These are phyloP conservation scores for Candida sp. DNA, from an alignment of 1,139 yeast genomes.

Conservation along the genomic window DNA sequence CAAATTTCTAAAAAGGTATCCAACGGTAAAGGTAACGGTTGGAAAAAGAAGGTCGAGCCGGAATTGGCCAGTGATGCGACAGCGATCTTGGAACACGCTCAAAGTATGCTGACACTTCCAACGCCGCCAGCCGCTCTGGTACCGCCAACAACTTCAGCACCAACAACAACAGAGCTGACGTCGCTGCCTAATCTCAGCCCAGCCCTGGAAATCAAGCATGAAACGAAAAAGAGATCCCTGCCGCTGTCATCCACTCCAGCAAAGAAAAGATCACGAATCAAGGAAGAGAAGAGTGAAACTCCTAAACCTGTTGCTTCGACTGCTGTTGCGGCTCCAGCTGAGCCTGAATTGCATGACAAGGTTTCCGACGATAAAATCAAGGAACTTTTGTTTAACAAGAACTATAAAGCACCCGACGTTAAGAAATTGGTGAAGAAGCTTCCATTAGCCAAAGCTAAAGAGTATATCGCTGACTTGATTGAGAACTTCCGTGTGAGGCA, in stretches of 20 bases:
- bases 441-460: slow-evolving; percentile 11
- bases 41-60: slow-evolving; percentile 68
- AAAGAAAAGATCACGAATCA: not conserved
- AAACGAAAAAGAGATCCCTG: slow-evolving; percentile 4
- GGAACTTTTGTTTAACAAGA: slow-evolving; percentile 21
- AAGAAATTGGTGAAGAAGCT: slow-evolving; percentile 15
- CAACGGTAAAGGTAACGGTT: slow-evolving; percentile 28
- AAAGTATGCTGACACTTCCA: slow-evolving; percentile 3
- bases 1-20: slow-evolving; percentile 60
- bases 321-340: not conserved
- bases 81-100: slow-evolving; percentile 54
- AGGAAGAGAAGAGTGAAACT: slow-evolving; percentile 4
- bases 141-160: not conserved
- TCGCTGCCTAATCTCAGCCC: no score
- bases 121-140: not conserved
- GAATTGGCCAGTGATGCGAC: slow-evolving; percentile 75
- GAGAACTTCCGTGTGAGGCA: slow-evolving; percentile 22
- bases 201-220: not conserved
- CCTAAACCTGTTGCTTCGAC: not conserved
- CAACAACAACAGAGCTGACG: not conserved
- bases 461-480: slow-evolving; percentile 13
- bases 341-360: not conserved
- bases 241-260: not conserved
- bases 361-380: slow-evolving; percentile 13
- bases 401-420: slow-evolving; percentile 21